A percentile compares a stretch with the other conserved stretches of the same genome.
Evolutionary conservation across 2,329 filamentous ascomycete species (phyloP).

Genomic region (Thermomyces lanuginosus): DNA sequence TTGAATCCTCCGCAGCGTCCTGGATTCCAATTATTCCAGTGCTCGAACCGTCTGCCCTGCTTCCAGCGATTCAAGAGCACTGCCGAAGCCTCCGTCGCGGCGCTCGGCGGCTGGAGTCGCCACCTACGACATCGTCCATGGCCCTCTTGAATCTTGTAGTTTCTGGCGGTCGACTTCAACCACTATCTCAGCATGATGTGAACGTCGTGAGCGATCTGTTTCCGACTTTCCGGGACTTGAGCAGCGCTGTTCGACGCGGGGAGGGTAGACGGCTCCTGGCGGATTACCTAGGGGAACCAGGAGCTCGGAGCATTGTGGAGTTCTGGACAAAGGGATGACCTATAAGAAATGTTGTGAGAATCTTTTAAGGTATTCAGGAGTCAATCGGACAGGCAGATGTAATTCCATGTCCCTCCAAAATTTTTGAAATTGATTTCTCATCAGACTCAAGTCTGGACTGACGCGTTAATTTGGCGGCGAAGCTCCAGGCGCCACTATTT

Average conservation of each 20-base stretch:
- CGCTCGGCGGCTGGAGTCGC: slow-evolving; percentile 2
- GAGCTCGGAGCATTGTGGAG: slow-evolving; percentile 15
- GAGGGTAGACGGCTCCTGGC: slow-evolving; percentile 12
- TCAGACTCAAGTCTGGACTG: no score
- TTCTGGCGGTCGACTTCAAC: slow-evolving; percentile 7
- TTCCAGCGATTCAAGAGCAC: slow-evolving; percentile 11
- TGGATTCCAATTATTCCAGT: slow-evolving; percentile 16
- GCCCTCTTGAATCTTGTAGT: slow-evolving; percentile 11
- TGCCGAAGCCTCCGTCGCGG: slow-evolving; percentile 22
- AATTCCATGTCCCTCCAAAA: no score
- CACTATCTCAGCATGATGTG: slow-evolving; percentile 13
- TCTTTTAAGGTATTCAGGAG: no score
- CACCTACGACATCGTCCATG: slow-evolving; percentile 8
- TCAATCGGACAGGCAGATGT: no score
- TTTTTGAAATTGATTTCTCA: no score
- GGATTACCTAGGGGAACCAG: slow-evolving; percentile 18
- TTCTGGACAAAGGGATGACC: slow-evolving; percentile 24
- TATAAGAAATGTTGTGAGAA: no score
- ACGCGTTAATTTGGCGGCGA: no score
- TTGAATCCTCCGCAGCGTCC: slow-evolving; percentile 9
- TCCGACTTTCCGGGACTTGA: slow-evolving; percentile 10
- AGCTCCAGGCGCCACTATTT: no score
- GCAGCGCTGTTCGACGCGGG: slow-evolving; percentile 8
- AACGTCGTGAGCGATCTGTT: slow-evolving; percentile 19
- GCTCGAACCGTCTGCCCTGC: slow-evolving; percentile 12